Conservation (phyloP, 805 yeast species). For the Suhomyces sp. region DNA sequence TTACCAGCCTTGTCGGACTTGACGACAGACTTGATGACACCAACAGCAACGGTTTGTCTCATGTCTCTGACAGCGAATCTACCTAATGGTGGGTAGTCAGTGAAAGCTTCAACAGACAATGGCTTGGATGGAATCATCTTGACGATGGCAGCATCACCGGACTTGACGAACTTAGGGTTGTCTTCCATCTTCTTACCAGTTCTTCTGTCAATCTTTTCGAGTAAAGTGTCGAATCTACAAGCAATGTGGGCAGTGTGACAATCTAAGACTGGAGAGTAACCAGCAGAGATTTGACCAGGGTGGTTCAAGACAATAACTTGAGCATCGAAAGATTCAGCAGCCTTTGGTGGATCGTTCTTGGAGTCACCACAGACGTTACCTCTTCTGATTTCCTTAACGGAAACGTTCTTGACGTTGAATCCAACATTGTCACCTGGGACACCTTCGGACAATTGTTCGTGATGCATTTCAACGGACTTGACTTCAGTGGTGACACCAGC, state of each 20-base stretch:
- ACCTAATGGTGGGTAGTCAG: constrained; percentile 47
- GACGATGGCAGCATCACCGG: constrained; percentile 42
- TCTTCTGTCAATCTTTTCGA: constrained; percentile 87
- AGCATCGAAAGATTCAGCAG: constrained; percentile 73
- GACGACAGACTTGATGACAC: constrained; percentile 95
- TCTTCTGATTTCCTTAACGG: constrained; percentile 86
- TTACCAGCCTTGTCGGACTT: constrained; percentile 85
- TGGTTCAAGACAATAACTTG: constrained; percentile 87
- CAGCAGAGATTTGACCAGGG: constrained; percentile 89
- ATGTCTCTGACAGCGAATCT: constrained; percentile 87
- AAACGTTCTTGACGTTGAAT: constrained; percentile 87
- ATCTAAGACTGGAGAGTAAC: constrained; percentile 89
- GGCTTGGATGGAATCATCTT: constrained; percentile 45
- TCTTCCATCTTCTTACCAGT: constrained; percentile 36
- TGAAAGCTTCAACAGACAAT: constrained; percentile 45
- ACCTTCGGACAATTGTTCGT: constrained; percentile 76
- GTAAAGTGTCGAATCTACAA: constrained; percentile 77
- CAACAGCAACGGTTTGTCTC: constrained; percentile 99
- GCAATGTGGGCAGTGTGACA: constrained; percentile 94
- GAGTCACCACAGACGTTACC: constrained; percentile 93
- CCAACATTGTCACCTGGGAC: constrained; percentile 91
- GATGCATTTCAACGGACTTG: constrained; percentile 88
- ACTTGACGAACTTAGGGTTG: constrained; percentile 36
- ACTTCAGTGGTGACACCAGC: constrained; percentile 88
- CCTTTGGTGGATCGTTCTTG: constrained; percentile 85